Evolutionary conservation across 768 basidiomycete species (phyloP).

Genomic region (Boletus reticuloceps): DNA sequence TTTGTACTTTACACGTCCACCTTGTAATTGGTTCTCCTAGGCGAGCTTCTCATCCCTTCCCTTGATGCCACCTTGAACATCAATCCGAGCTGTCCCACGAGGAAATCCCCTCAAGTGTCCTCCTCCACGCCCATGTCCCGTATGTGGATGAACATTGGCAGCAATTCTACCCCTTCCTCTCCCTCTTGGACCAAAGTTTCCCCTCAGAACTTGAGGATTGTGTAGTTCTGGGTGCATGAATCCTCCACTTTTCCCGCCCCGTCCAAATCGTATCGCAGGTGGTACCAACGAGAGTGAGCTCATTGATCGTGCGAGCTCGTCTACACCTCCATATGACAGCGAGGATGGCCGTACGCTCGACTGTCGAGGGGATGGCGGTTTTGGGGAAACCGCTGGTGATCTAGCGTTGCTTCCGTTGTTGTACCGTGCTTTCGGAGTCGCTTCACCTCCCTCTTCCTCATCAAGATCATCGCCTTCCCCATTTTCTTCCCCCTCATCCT

Average conservation of each 20-base stretch:
- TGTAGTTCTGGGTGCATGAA: slow-evolving; percentile 39
- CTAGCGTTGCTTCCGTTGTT: slow-evolving; percentile 12
- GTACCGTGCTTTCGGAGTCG: slow-evolving; percentile 27
- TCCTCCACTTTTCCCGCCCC: slow-evolving; percentile 60
- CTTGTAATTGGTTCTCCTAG: background rate
- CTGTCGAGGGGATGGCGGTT: slow-evolving; percentile 18
- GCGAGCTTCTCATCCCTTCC: background rate
- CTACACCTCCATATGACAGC: slow-evolving; percentile 32
- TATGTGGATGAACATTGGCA: slow-evolving; percentile 13
- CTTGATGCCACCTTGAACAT: background rate
- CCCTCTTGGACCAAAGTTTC: slow-evolving; percentile 30
- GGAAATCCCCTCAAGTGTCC: slow-evolving; percentile 8
- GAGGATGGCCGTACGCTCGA: slow-evolving; percentile 15
- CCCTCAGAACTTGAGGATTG: slow-evolving; percentile 29
- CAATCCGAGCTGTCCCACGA: slow-evolving; percentile 13
- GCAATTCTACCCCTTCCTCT: slow-evolving; percentile 32
- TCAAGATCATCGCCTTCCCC: slow-evolving; percentile 18
- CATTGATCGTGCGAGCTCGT: slow-evolving; percentile 49
- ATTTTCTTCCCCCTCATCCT: slow-evolving; percentile 11
- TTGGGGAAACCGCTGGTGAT: slow-evolving; percentile 20
- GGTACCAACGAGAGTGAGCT: slow-evolving; percentile 60
- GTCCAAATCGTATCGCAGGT: slow-evolving; percentile 66
- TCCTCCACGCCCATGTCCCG: slow-evolving; percentile 10
- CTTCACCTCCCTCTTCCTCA: slow-evolving; percentile 22
- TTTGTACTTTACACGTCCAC: background rate